Evolutionary conservation across 1,139 yeast genomes (phyloP).

Genomic region (Suhomyces bribrorum): DNA sequence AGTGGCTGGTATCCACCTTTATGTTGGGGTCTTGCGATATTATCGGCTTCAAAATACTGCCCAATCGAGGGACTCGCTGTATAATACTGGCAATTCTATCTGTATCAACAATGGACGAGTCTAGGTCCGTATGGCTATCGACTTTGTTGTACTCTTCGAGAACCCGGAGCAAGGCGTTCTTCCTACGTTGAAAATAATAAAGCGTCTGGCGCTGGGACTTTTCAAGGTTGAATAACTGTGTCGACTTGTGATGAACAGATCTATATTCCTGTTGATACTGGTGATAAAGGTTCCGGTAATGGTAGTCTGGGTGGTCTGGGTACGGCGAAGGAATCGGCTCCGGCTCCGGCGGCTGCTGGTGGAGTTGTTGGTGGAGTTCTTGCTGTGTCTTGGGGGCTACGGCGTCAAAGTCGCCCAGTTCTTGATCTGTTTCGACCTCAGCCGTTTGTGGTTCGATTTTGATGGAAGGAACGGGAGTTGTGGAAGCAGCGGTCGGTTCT

Average conservation of each 20-base stretch:
- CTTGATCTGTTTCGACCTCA: neutral
- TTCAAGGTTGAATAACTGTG: conserved; percentile 33
- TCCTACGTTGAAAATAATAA: conserved; percentile 38
- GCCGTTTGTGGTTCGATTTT: conserved; percentile 3
- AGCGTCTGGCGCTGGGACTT: conserved; percentile 38
- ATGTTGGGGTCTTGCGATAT: conserved; percentile 4
- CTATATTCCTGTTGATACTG: conserved; percentile 30
- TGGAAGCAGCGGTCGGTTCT: neutral
- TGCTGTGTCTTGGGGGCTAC: neutral
- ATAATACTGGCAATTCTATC: conserved; percentile 1
- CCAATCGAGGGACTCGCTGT: conserved; percentile 11
- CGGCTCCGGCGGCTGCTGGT: neutral
- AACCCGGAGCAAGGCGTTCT: conserved; percentile 39
- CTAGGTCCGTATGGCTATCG: conserved; percentile 3
- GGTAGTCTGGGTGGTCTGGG: conserved; percentile 12
- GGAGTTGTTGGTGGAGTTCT: neutral
- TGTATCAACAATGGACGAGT: conserved; percentile 1
- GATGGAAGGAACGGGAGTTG: neutral
- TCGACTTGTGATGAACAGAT: conserved; percentile 25
- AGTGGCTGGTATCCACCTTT: conserved; percentile 14
- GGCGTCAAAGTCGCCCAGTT: neutral
- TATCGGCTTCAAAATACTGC: conserved; percentile 5
- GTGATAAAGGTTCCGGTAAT: conserved; percentile 28
- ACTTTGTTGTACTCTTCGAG: conserved; percentile 23
- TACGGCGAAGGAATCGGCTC: conserved; percentile 4